Conservation (phyloP, 352 stramenopile genomes). For the Pythium rishiriense region DNA sequence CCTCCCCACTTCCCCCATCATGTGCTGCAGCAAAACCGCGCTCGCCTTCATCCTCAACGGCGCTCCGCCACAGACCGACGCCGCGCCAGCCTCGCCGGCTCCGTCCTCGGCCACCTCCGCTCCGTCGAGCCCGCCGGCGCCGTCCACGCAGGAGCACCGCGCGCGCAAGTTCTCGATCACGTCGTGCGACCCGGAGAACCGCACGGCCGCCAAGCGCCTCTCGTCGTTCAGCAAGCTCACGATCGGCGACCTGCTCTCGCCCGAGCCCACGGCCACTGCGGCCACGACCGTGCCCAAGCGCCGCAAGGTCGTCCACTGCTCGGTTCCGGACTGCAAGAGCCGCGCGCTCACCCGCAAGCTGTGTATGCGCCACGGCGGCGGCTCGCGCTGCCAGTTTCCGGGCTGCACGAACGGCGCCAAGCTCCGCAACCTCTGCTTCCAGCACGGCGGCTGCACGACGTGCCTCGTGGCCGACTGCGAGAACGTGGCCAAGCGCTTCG, state of each 20-base stretch:
- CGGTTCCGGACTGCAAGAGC: neutral
- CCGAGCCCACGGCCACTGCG: slow-evolving; percentile 12
- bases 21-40: slow-evolving; percentile 26
- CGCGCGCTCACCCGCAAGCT: neutral
- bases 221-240: slow-evolving; percentile 25
- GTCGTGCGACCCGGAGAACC: slow-evolving; percentile 30
- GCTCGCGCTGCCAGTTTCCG: slow-evolving; percentile 21
- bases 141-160: slow-evolving; percentile 11
- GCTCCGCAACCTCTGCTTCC: slow-evolving; percentile 24
- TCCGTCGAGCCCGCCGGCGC: slow-evolving; percentile 15
- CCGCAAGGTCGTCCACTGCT: slow-evolving; percentile 1
- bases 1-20: neutral
- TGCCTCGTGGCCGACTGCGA: slow-evolving; percentile 19
- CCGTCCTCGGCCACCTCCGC: neutral
- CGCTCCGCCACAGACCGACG: neutral
- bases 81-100: neutral
- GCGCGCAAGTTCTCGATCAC: slow-evolving; percentile 17
- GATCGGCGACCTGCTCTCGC: slow-evolving; percentile 24
- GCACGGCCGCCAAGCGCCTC: slow-evolving; percentile 22
- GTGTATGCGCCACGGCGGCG: slow-evolving; percentile 5
- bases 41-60: slow-evolving; percentile 29
- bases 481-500: slow-evolving; percentile 22
- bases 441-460: slow-evolving; percentile 29
- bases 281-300: slow-evolving; percentile 14
- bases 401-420: slow-evolving; percentile 25